Percentiles rank a stretch among this genome's conserved stretches.
These are phyloP conservation scores for Friedmanniomyces simplex DNA, from an alignment of 495 filamentous ascomycete species.

Conservation along the genomic window DNA sequence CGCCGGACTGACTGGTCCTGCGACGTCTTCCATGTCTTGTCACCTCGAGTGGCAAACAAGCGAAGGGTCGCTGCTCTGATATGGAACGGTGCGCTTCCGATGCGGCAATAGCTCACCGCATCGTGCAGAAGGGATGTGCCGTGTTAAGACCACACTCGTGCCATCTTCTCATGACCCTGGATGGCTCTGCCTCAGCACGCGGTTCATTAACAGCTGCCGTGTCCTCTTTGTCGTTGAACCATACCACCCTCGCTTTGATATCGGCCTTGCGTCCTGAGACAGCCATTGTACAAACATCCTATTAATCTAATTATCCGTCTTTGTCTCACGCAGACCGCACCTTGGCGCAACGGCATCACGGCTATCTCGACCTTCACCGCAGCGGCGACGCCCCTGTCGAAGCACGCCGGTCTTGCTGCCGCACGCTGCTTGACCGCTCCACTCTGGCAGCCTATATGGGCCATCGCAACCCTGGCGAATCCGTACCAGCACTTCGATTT, in stretches of 20 bases:
- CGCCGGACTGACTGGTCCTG: slow-evolving; percentile 4
- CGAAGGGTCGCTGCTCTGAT: slow-evolving; percentile 7
- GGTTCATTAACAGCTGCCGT: neutral
- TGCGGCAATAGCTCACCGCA: slow-evolving; percentile 15
- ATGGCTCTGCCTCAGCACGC: slow-evolving; percentile 8
- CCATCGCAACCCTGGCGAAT: slow-evolving; percentile 56
- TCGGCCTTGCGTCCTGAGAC: neutral
- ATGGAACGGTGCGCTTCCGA: slow-evolving; percentile 8
- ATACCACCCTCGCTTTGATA: slow-evolving; percentile 1
- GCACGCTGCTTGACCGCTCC: slow-evolving; percentile 57
- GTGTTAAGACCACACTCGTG: slow-evolving; percentile 8
- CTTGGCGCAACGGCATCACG: slow-evolving; percentile 5
- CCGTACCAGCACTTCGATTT: slow-evolving; percentile 56
- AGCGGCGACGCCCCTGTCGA: slow-evolving; percentile 16
- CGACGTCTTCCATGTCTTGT: neutral
- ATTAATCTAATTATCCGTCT: neutral
- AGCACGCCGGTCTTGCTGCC: slow-evolving; percentile 22
- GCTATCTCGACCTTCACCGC: slow-evolving; percentile 1
- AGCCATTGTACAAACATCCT: neutral
- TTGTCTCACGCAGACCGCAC: neutral
- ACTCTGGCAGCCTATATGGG: slow-evolving; percentile 65
- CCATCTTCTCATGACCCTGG: slow-evolving; percentile 1
- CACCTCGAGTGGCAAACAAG: slow-evolving; percentile 7
- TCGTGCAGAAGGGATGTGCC: neutral
- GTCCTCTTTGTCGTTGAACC: neutral